Percentiles rank a stretch among this genome's conserved stretches.
Evolutionary conservation across 2,329 filamentous ascomycete genomes (phyloP).

Genomic region (Scleromitrula shiraiana): DNA sequence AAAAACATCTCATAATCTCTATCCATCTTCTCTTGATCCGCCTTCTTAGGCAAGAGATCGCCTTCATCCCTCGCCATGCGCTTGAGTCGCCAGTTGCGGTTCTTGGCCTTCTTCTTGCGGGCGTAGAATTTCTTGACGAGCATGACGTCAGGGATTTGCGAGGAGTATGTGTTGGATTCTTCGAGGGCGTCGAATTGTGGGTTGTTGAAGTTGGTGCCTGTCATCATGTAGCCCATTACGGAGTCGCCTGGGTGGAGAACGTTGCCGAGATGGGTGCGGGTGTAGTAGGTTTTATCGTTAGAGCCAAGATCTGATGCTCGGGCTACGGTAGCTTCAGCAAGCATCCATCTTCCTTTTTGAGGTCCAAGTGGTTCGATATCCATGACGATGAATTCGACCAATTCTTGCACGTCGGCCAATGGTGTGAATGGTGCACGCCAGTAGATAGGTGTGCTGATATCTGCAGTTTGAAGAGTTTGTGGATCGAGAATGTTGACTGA

Average conservation of each 20-base stretch:
- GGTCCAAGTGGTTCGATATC: slow-evolving; percentile 78
- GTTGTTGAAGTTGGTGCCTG: slow-evolving; percentile 89
- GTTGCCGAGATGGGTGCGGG: slow-evolving; percentile 79
- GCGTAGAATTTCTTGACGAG: slow-evolving; percentile 97
- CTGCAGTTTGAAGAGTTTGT: slow-evolving; percentile 81
- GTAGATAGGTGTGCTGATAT: slow-evolving; percentile 74
- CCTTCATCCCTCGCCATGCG: slow-evolving; percentile 87
- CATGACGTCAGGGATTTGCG: slow-evolving; percentile 81
- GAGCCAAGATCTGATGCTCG: slow-evolving; percentile 76
- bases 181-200: slow-evolving; percentile 77
- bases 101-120: slow-evolving; percentile 72
- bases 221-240: slow-evolving; percentile 87
- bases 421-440: slow-evolving; percentile 84
- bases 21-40: slow-evolving; percentile 82
- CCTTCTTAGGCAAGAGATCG: slow-evolving; percentile 76
- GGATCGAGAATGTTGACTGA: slow-evolving; percentile 85
- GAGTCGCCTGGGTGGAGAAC: slow-evolving; percentile 85
- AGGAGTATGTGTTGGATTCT: slow-evolving; percentile 64
- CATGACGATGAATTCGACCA: slow-evolving; percentile 90
- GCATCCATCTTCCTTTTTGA: slow-evolving; percentile 70
- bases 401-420: slow-evolving; percentile 73
- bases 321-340: slow-evolving; percentile 83
- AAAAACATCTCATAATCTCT: slow-evolving; percentile 96
- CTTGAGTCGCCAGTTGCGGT: slow-evolving; percentile 88
- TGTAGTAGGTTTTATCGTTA: slow-evolving; percentile 84